Percentiles rank a stretch among this genome's conserved stretches.
phyloP scores from a whole-genome alignment of 2,329 filamentous ascomycete genomes.

The Phyllosticta paracitricarpa region DNA sequence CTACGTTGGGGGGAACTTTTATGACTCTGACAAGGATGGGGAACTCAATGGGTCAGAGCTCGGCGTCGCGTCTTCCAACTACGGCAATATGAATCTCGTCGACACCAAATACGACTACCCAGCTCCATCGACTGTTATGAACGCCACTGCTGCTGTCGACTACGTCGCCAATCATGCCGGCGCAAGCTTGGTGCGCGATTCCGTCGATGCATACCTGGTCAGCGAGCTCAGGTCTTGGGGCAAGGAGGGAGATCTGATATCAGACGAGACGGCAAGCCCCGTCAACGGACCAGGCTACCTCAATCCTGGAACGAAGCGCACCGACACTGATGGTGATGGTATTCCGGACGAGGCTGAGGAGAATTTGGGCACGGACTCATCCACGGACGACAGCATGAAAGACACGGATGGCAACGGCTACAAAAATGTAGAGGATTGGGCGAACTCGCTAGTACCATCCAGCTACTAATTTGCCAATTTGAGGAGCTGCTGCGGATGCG shows the following conservation, averaged over 20 bases:
- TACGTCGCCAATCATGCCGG: slow-evolving; percentile 34
- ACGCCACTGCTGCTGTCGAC: slow-evolving; percentile 31
- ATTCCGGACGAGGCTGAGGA: slow-evolving; percentile 42
- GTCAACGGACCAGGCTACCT: slow-evolving; percentile 34
- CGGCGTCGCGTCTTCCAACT: slow-evolving; percentile 34
- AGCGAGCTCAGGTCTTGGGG: slow-evolving; percentile 38
- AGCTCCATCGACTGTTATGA: slow-evolving; percentile 30
- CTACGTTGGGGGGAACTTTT: slow-evolving; percentile 44
- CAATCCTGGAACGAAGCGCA: slow-evolving; percentile 27
- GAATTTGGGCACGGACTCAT: slow-evolving; percentile 30
- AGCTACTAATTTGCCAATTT: slow-evolving; percentile 11
- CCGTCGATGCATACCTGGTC: slow-evolving; percentile 34
- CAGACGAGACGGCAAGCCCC: slow-evolving; percentile 33
- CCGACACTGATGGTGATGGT: slow-evolving; percentile 40
- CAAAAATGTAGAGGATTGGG: slow-evolving; percentile 40
- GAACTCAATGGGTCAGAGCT: slow-evolving; percentile 39
- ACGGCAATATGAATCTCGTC: slow-evolving; percentile 39
- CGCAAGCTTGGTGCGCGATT: slow-evolving; percentile 36
- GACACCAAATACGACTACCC: slow-evolving; percentile 35
- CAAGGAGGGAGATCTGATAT: slow-evolving; percentile 35
- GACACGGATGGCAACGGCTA: slow-evolving; percentile 34
- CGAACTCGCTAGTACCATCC: slow-evolving; percentile 37
- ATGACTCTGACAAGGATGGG: slow-evolving; percentile 42
- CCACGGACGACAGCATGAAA: slow-evolving; percentile 31
- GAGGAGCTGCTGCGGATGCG: neutral